Evolutionary conservation across 768 basidiomycete species (phyloP), one percentile per base, ranked within the genome.

Genomic region (Podaxis sp.): DNA sequence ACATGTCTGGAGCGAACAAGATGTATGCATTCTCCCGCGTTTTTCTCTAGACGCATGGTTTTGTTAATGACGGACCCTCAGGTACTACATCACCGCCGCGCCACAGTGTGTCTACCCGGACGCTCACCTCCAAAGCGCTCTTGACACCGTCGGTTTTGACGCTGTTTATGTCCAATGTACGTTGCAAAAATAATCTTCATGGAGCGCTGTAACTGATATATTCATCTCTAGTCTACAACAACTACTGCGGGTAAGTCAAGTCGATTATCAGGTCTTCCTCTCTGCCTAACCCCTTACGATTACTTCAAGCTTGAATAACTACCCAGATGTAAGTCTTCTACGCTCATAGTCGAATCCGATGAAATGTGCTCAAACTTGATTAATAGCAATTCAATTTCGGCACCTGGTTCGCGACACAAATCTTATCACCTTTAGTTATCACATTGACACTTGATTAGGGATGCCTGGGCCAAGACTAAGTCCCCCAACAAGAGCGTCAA

Each of bases 41-140:
- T 38, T 56, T 5, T 25, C 25, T 9, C n/a, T 12, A 17, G 29
- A 43, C 51, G 2, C 36, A 38, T 22, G 41, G 43, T 5, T 17
- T n/a, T 46, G 19, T 40, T 46, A 25, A 50, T 40, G 5, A 37
- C 29, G 19, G 22, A 38, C 55, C 47, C n/a, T 55, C 13, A 57
- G 82, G 63, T 87, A 82, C 70, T 86, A 82, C 65, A 70, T 87
- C 61, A 83, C 84, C 40, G 84, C 75, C 22, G 82, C 82, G 0
- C 83, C 80, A 41, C 85, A 74, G 67, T 87, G 85, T 65, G 82
- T 82, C 3, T 89, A 81, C 76, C 86, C 87, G 0, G 87, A 88
- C 68, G 82, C 81, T 3, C 76, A 77, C 67, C 69, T 88, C 4
- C 81, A 83, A 11, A 67, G 75, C 8, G 79, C 82, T 55, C 74